Evolutionary conservation across 305 asterid species (phyloP), one percentile per base, ranked within the genome.

Genomic region (Stenogyne calaminthoides): DNA sequence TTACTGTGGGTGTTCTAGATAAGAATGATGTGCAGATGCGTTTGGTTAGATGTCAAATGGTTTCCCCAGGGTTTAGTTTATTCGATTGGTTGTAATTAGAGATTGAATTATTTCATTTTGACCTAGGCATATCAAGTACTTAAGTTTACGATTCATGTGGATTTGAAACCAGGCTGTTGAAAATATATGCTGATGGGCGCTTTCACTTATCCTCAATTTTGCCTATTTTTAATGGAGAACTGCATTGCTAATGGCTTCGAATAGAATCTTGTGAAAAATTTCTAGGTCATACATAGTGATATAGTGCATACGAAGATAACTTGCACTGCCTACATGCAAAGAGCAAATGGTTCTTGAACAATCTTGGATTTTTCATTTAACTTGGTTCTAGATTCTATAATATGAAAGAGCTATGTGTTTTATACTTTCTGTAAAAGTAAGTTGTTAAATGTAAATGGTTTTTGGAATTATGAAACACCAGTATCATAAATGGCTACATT

Each of bases 1-100:
- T 64, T 27, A 25, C 49, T 65, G 47, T 34, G 57, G n/a, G n/a
- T n/a, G 47, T 36, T 2, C 18, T 40, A 7, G 59, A 46, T 75
- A 39, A 25, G 72, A 61, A 22, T 34, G 64, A 27, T 78, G 47
- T 60, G 55, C 66, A 67, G 78, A 77, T 77, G 73, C 70, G 19
- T 20, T 42, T 69, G 20, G 59, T 64, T 25, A 34, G 79, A 54
- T 72, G 67, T 29, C 34, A 58, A 49, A 58, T 54, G 49, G 55
- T 69, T 52, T 39, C 9, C 56, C 39, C 61, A 25, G 34, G 68
- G 39, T 68, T 73, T 15, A 9, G 46, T 51, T 40, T 11, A 8
- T 71, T 47, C 29, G 34, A 32, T 60, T 29, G 12, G n/a, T 32
- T 51, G 37, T 29, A 36, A 16, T 71, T 65, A 9, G 64, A 51